Evolutionary conservation across 352 stramenopile species (phyloP).

Genomic region (Globisporangium sylvaticum): DNA sequence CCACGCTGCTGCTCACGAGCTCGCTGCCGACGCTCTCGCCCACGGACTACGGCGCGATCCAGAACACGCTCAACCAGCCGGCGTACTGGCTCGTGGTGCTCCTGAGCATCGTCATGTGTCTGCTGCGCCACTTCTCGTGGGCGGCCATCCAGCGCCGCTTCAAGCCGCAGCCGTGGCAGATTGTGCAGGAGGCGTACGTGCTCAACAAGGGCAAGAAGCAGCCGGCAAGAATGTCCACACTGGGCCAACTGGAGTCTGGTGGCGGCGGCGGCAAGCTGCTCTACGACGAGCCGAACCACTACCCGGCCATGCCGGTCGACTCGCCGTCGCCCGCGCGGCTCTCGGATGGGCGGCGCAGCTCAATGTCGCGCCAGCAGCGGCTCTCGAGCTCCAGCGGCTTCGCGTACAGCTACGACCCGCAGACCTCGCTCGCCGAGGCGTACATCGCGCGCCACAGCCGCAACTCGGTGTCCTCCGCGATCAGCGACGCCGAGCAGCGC

Average conservation of each 20-base stretch:
- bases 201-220: constrained; percentile 18
- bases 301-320: background rate
- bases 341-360: background rate
- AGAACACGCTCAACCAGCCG: constrained; percentile 65
- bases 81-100: constrained; percentile 73
- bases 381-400: constrained; percentile 68
- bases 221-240: background rate
- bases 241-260: background rate
- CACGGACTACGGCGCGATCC: constrained; percentile 65
- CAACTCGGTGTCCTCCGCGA: background rate
- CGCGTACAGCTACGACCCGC: constrained; percentile 79
- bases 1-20: constrained; percentile 57
- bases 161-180: constrained; percentile 72
- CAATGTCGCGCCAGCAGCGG: constrained; percentile 31
- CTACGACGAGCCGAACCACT: background rate
- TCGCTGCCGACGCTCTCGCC: constrained; percentile 60
- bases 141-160: constrained; percentile 71
- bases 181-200: constrained; percentile 77
- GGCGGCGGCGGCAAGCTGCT: background rate
- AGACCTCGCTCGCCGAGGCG: constrained; percentile 71
- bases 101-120: constrained; percentile 40
- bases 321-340: constrained; percentile 3
- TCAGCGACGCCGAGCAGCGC: background rate
- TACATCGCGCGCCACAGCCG: constrained; percentile 39
- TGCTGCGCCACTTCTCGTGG: constrained; percentile 71